Conservation (phyloP, 208 protist species). For the Phytomonas sp. region DNA sequence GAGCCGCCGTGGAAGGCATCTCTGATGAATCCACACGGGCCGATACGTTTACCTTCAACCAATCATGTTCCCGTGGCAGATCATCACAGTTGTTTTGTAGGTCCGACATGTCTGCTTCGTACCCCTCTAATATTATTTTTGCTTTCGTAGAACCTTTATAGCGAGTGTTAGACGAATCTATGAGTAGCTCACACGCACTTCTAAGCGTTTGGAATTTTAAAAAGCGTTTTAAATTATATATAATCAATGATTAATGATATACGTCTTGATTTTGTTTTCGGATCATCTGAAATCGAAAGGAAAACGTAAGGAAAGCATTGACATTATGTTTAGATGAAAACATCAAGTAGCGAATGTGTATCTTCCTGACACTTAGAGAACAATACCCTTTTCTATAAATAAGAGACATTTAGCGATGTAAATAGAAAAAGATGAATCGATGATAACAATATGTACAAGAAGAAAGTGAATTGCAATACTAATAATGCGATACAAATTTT, state of each 20-base stretch:
- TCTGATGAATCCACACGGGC: neutral
- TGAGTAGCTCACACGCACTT: neutral
- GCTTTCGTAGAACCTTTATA: neutral
- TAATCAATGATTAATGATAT: neutral
- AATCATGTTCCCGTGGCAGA: neutral
- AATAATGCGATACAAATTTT: neutral
- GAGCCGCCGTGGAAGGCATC: neutral
- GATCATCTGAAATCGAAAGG: neutral
- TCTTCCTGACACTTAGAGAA: neutral
- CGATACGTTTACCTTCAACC: neutral
- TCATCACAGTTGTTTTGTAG: neutral
- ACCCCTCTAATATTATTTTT: neutral
- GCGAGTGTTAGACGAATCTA: neutral
- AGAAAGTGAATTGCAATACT: neutral
- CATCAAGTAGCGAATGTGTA: constrained; percentile 1
- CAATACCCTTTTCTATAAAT: neutral
- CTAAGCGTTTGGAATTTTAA: neutral
- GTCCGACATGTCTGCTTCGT: neutral
- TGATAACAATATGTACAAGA: neutral
- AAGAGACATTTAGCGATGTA: neutral
- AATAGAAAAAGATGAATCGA: neutral
- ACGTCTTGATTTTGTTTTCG: neutral
- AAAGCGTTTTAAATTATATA: neutral
- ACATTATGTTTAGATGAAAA: neutral
- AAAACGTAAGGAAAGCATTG: constrained; percentile 6